Percentiles rank a stretch among this genome's conserved stretches.
These are phyloP conservation scores for Boletus reticuloceps DNA, from an alignment of 768 basidiomycete genomes.

Conservation along the genomic window DNA sequence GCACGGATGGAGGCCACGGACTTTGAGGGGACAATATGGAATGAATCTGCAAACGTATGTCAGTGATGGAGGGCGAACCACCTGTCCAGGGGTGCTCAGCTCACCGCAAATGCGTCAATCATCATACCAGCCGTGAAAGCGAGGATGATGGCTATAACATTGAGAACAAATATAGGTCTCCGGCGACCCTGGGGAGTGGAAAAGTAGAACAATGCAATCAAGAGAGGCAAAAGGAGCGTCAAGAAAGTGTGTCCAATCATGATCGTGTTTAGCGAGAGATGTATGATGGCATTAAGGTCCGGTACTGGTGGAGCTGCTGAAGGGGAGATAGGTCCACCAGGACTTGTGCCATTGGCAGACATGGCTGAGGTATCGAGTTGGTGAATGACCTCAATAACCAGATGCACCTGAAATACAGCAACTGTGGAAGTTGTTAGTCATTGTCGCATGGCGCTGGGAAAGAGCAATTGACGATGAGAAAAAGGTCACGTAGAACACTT, in stretches of 20 bases:
- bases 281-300: slow-evolving; percentile 8
- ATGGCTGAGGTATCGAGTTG: background rate
- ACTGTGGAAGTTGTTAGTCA: background rate
- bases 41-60: slow-evolving; percentile 23
- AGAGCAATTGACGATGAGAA: background rate
- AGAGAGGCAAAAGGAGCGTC: slow-evolving; percentile 30
- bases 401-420: background rate
- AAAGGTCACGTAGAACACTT: background rate
- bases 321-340: slow-evolving; percentile 4
- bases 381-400: background rate
- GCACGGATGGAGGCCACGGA: slow-evolving; percentile 21
- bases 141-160: slow-evolving; percentile 19
- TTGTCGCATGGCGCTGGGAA: background rate
- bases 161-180: slow-evolving; percentile 30
- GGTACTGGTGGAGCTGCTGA: background rate
- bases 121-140: slow-evolving; percentile 22
- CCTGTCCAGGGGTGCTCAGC: background rate
- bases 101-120: slow-evolving; percentile 21
- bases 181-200: slow-evolving; percentile 25
- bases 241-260: slow-evolving; percentile 32
- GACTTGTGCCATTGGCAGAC: slow-evolving; percentile 12
- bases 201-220: slow-evolving; percentile 30
- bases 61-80: background rate
- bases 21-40: slow-evolving; percentile 21
- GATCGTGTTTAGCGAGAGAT: slow-evolving; percentile 21